Percentiles rank a stretch among this genome's conserved stretches.
Evolutionary conservation across 768 basidiomycete species (phyloP).

Genomic region (Kwoniella sp.): DNA sequence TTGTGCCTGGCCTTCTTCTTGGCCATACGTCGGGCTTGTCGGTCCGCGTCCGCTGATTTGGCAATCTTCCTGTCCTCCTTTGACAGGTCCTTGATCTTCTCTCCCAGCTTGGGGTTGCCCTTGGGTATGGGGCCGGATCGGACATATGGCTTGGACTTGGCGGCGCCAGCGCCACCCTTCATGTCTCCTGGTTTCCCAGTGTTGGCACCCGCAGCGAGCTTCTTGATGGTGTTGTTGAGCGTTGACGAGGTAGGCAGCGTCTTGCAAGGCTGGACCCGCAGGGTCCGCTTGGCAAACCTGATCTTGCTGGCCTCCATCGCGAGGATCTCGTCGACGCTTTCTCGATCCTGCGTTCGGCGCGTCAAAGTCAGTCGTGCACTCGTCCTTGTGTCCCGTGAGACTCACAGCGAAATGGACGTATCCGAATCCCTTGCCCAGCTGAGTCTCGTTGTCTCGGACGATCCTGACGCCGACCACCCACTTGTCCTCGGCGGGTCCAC

Average conservation of each 20-base stretch:
- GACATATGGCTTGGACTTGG: slow-evolving; percentile 16
- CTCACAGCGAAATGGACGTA: slow-evolving; percentile 82
- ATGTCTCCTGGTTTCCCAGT: not conserved
- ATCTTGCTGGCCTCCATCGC: slow-evolving; percentile 71
- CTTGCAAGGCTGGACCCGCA: slow-evolving; percentile 88
- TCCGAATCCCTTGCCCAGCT: slow-evolving; percentile 91
- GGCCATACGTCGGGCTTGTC: slow-evolving; percentile 74
- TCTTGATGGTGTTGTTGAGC: slow-evolving; percentile 26
- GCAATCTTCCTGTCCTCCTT: slow-evolving; percentile 80
- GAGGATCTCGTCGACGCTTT: slow-evolving; percentile 87
- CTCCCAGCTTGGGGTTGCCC: slow-evolving; percentile 77
- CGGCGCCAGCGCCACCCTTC: not conserved
- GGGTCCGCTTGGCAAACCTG: slow-evolving; percentile 86
- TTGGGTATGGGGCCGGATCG: slow-evolving; percentile 56
- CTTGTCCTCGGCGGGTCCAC: slow-evolving; percentile 53
- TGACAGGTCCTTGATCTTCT: slow-evolving; percentile 67
- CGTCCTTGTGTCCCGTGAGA: slow-evolving; percentile 14
- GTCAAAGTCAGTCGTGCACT: too few relatives aligned
- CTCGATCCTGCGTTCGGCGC: slow-evolving; percentile 69
- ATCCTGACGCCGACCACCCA: slow-evolving; percentile 83
- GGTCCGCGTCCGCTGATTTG: slow-evolving; percentile 74
- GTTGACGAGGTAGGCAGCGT: slow-evolving; percentile 53
- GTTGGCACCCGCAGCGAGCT: slow-evolving; percentile 27
- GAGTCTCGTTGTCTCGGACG: slow-evolving; percentile 82
- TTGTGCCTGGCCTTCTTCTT: slow-evolving; percentile 71